A percentile compares a stretch with the other conserved stretches of the same genome.
Evolutionary conservation across 1,139 yeast genomes (phyloP).

Genomic region (Saccharomyces hybrid): DNA sequence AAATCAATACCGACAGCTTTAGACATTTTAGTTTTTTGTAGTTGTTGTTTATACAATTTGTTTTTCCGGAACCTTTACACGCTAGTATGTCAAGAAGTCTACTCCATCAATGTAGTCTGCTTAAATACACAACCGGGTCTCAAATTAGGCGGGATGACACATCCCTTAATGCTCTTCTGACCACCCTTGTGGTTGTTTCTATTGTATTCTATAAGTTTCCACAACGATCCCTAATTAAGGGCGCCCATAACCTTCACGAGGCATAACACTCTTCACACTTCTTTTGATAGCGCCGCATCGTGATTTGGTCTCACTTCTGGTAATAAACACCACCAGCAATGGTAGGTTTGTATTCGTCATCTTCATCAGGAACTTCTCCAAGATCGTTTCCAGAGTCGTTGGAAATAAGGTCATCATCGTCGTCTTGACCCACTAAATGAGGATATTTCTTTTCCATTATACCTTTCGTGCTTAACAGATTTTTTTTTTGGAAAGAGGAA

Average conservation of each 20-base stretch:
- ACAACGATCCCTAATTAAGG: conserved; percentile 1
- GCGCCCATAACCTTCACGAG: background rate
- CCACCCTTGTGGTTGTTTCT: background rate
- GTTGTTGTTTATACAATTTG: conserved; percentile 2
- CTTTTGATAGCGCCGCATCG: background rate
- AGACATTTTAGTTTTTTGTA: conserved; percentile 34
- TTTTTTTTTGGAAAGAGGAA: conserved; percentile 10
- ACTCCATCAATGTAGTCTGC: background rate
- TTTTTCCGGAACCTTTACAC: background rate
- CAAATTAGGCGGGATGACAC: background rate
- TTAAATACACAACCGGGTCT: background rate
- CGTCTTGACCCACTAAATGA: background rate
- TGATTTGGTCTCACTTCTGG: background rate
- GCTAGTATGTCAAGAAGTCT: background rate
- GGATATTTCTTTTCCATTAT: conserved; percentile 6
- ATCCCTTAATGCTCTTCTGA: background rate
- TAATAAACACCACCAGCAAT: conserved; percentile 18
- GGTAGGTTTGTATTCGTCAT: conserved; percentile 20
- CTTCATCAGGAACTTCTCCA: background rate
- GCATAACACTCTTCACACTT: background rate
- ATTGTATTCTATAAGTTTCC: background rate
- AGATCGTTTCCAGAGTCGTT: background rate
- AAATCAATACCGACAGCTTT: conserved; percentile 77
- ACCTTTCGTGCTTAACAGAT: conserved; percentile 6
- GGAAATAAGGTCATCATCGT: background rate